A percentile compares a stretch with the other conserved stretches of the same genome.
Evolutionary conservation across 495 filamentous ascomycete species (phyloP).

Genomic region (Talaromyces thailandensis): DNA sequence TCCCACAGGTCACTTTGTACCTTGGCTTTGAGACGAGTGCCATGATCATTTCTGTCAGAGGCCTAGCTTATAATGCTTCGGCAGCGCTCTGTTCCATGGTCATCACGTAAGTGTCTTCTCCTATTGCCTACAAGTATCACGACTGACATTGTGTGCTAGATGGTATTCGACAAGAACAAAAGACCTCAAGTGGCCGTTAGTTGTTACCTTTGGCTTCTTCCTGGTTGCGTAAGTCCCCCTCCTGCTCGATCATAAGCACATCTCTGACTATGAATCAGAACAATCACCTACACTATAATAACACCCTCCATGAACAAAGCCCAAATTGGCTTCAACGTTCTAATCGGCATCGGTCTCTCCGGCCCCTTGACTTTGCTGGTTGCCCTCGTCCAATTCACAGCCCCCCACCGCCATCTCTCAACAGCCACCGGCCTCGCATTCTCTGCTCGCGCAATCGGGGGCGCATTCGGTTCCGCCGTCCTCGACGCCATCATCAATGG

Average conservation of each 20-base stretch:
- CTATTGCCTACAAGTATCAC: background rate
- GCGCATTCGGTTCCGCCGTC: background rate
- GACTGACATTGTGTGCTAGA: no score
- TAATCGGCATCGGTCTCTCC: background rate
- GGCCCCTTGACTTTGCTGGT: background rate
- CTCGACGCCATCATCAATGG: background rate
- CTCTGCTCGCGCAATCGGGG: background rate
- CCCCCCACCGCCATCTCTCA: background rate
- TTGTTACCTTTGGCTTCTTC: background rate
- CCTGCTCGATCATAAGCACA: background rate
- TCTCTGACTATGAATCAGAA: background rate
- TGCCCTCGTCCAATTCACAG: background rate
- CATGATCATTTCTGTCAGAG: background rate
- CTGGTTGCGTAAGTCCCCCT: background rate
- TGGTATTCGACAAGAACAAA: background rate
- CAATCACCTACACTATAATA: background rate
- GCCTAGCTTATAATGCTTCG: background rate
- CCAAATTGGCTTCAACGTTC: background rate
- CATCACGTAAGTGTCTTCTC: background rate
- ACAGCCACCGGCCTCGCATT: background rate
- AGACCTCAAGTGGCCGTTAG: background rate
- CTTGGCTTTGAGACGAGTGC: conserved; percentile 41
- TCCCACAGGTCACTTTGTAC: conserved; percentile 43
- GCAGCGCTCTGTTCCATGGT: background rate
- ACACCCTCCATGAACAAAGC: background rate